Base-by-base conservation (phyloP, 2,329 filamentous ascomycete genomes). In the Fusarium solani-melongenae region DNA sequence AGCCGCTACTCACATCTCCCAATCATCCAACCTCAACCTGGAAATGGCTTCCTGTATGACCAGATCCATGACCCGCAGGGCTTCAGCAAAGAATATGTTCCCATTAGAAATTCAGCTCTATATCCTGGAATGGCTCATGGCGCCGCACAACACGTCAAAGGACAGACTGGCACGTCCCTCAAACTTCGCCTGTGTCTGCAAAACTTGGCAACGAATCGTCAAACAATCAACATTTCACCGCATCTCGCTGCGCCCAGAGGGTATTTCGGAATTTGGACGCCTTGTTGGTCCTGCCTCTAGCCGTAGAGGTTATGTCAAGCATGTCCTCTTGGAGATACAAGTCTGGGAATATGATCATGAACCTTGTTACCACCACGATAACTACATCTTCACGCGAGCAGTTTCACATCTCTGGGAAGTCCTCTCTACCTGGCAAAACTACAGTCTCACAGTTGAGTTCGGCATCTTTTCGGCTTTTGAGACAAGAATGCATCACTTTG, bases 361-460 rank as follows among this genome's bases (percentile, higher is more conserved):
- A 12, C 10, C 6, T 15, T 3, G 6, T 20, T 8, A 5, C 46
- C n/a, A 51, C 20, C 8, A n/a, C 8, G 29, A 31, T 8, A 56
- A 55, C n/a, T 7, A 17, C 9, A 11, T 36, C 7, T 67, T 73
- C 31, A 59, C 66, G 0, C 17, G 15, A 3, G 62, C 59, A 36
- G 38, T 69, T 11, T 14, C 14, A 14, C 1, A 3, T 2, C 64
- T 74, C 29, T 74, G 67, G 70, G 11, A 27, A 7, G 29, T 73
- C 7, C 70, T 74, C 6, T 62, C 64, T 20, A 20, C 12, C 14
- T 74, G 67, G 71, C 49, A 22, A 7, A 49, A 36, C 31, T 29
- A 69, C 11, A 36, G 44, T 3, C 22, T 74, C 10, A 67, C 70
- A 38, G 58, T 73, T 24, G 62, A 74, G 51, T 22, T 74, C 1